phyloP scores from a whole-genome alignment of 2,329 filamentous ascomycete genomes.

The Sporothrix sp. region DNA sequence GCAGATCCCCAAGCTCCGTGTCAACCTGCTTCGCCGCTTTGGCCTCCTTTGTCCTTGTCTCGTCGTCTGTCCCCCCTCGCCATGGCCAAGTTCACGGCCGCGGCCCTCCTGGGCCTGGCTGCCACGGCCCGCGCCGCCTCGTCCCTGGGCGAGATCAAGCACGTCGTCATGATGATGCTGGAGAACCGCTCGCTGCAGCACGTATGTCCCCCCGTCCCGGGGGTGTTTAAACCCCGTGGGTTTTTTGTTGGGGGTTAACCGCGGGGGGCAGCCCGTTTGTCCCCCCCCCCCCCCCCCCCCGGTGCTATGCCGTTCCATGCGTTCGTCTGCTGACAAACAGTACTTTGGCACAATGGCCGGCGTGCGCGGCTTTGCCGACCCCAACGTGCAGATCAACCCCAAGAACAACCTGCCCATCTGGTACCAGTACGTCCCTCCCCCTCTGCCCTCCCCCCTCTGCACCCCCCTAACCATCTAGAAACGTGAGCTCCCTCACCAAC shows the following conservation, averaged over 20 bases:
- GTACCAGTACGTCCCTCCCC: constrained; percentile 33
- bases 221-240: too few relatives aligned
- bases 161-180: constrained; percentile 51
- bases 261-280: too few relatives aligned
- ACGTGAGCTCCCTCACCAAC: constrained; percentile 29
- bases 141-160: constrained; percentile 41
- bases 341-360: constrained; percentile 47
- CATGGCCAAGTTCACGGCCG: constrained; percentile 15
- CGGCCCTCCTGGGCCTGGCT: constrained; percentile 16
- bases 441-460: not conserved
- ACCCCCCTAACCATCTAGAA: constrained; percentile 18
- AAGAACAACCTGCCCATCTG: constrained; percentile 35
- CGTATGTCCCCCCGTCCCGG: constrained; percentile 14
- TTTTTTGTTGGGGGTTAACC: too few relatives aligned
- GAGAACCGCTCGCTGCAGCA: constrained; percentile 29
- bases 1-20: too few relatives aligned
- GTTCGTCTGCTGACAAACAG: constrained; percentile 24
- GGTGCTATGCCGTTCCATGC: too few relatives aligned
- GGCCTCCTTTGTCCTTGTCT: too few relatives aligned
- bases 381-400: constrained; percentile 39
- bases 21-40: too few relatives aligned
- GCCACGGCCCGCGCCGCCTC: constrained; percentile 23
- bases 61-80: not conserved
- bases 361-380: constrained; percentile 45
- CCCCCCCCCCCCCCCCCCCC: too few relatives aligned